Evolutionary conservation across 306 rosid genomes (phyloP).

Genomic region (Dryas drummondii): DNA sequence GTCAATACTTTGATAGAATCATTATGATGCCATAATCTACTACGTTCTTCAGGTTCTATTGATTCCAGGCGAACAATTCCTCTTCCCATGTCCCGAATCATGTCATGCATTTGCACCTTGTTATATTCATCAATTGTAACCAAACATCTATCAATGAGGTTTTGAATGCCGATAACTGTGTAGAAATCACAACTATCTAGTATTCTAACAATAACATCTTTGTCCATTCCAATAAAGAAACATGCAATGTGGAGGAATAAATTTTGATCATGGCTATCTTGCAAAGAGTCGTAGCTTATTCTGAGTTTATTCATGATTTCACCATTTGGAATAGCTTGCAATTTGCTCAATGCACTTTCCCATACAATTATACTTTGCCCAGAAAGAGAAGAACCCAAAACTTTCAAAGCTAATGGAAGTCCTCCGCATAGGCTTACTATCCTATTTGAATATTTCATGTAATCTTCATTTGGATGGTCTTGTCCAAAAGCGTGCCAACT

Average conservation of each 20-base stretch:
- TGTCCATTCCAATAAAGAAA: not conserved
- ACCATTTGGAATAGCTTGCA: constrained; percentile 5
- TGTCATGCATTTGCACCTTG: not conserved
- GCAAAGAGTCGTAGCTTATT: constrained; percentile 8
- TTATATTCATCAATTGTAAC: not conserved
- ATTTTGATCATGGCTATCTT: not conserved
- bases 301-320: constrained; percentile 7
- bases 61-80: constrained; percentile 8
- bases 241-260: constrained; percentile 5
- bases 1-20: not conserved
- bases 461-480: not conserved
- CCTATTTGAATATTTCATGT: not conserved
- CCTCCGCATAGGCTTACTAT: not conserved
- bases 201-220: not conserved
- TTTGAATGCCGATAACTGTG: not conserved
- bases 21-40: constrained; percentile 8
- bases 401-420: not conserved
- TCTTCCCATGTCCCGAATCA: constrained; percentile 16
- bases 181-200: not conserved
- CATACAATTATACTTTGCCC: not conserved
- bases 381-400: not conserved
- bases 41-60: not conserved
- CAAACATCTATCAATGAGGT: constrained; percentile 6
- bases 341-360: not conserved
- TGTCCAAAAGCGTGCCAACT: constrained; percentile 1